phyloP scores from a whole-genome alignment of 495 filamentous ascomycete genomes.

The Trichoderma orchidacearum region DNA sequence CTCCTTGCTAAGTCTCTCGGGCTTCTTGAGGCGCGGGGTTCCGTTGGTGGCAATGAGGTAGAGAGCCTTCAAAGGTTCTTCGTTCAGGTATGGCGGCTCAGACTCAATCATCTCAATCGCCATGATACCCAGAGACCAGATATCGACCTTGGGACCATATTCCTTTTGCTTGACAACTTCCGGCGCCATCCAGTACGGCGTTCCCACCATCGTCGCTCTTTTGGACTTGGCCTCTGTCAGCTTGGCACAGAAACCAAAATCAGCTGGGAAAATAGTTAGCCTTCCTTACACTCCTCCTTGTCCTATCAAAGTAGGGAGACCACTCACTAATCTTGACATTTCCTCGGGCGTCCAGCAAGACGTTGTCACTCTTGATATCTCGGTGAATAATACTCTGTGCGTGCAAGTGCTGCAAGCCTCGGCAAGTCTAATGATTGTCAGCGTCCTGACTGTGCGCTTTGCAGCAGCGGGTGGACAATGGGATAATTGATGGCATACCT shows the following conservation, averaged over 20 bases:
- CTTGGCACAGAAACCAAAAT: conserved; percentile 99
- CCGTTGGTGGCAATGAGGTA: conserved; percentile 97
- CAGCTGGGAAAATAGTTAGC: conserved; percentile 45
- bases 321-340: conserved; percentile 95
- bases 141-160: conserved; percentile 95
- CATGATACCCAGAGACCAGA: conserved; percentile 99
- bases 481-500: too few species aligned
- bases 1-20: conserved; percentile 91
- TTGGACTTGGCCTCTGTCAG: conserved; percentile 94
- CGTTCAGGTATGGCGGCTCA: conserved; percentile 93
- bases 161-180: conserved; percentile 99
- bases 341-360: conserved; percentile 81
- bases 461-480: too few species aligned
- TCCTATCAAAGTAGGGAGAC: background rate
- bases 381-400: conserved; percentile 95
- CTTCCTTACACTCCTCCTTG: background rate
- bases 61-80: conserved; percentile 92
- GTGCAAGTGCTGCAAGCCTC: conserved; percentile 86
- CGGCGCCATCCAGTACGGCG: conserved; percentile 99
- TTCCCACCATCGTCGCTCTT: conserved; percentile 97
- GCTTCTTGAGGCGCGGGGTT: conserved; percentile 91
- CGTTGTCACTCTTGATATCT: conserved; percentile 98
- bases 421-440: conserved; percentile 64
- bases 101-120: conserved; percentile 99
- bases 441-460: conserved; percentile 8